Percentiles rank a stretch among this genome's conserved stretches.
These are phyloP conservation scores for Byssothecium circinans DNA, from an alignment of 2,329 filamentous ascomycete genomes.

Conservation along the genomic window DNA sequence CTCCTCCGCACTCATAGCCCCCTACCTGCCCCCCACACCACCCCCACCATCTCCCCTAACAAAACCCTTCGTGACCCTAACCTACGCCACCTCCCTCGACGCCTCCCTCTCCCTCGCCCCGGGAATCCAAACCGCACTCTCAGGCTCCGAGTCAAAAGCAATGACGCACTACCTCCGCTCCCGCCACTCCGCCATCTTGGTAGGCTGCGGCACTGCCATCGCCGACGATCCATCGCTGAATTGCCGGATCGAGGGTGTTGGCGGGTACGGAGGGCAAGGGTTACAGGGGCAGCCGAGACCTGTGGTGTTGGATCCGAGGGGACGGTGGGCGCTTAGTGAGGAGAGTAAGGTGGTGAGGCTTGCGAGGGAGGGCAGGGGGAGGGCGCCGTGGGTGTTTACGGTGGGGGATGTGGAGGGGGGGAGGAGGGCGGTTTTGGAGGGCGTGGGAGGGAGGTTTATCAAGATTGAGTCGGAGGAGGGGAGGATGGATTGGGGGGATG, in stretches of 20 bases:
- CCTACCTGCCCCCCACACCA: slow-evolving; percentile 51
- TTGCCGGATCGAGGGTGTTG: slow-evolving; percentile 68
- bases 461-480: not conserved
- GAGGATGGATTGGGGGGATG: slow-evolving; percentile 58
- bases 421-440: slow-evolving; percentile 37
- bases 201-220: slow-evolving; percentile 81
- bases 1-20: slow-evolving; percentile 51
- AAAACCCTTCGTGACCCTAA: slow-evolving; percentile 62
- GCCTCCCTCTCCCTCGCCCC: slow-evolving; percentile 74
- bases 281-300: slow-evolving; percentile 71
- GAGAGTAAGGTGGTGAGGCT: slow-evolving; percentile 68
- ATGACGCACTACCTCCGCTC: slow-evolving; percentile 93
- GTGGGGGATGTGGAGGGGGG: slow-evolving; percentile 24
- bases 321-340: slow-evolving; percentile 67
- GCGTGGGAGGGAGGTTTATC: slow-evolving; percentile 32
- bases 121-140: slow-evolving; percentile 79
- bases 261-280: slow-evolving; percentile 57
- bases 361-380: slow-evolving; percentile 65
- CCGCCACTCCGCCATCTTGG: slow-evolving; percentile 78
- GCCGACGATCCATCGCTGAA: slow-evolving; percentile 87
- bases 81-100: slow-evolving; percentile 90
- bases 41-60: not conserved
- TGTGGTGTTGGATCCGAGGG: slow-evolving; percentile 76
- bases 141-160: slow-evolving; percentile 78
- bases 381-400: slow-evolving; percentile 70